A percentile compares a stretch with the other conserved stretches of the same genome.
phyloP scores from a whole-genome alignment of 2,329 filamentous ascomycete species.

The Clarireedia sp. region DNA sequence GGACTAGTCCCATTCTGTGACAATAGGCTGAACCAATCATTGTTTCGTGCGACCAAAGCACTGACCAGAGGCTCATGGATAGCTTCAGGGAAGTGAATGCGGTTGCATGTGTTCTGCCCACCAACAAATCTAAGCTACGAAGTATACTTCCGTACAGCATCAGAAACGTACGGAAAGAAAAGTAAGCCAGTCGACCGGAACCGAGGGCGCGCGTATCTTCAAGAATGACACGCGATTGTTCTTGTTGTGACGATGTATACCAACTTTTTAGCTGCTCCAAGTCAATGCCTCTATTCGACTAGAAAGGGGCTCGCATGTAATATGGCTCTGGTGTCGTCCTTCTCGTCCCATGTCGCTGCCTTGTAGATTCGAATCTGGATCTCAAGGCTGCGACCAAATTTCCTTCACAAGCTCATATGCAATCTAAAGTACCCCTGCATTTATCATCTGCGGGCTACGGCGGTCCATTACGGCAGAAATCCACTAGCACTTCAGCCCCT shows the following conservation, averaged over 20 bases:
- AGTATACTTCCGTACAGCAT: too few species aligned
- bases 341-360: too few species aligned
- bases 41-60: neutral
- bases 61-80: neutral
- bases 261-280: too few species aligned
- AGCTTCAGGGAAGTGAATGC: neutral
- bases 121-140: neutral
- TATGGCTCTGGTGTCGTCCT: too few species aligned
- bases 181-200: too few species aligned
- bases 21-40: neutral
- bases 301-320: too few species aligned
- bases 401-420: neutral
- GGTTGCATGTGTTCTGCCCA: neutral
- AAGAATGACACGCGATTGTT: too few species aligned
- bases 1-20: neutral
- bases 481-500: neutral
- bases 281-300: too few species aligned
- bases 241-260: too few species aligned
- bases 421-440: neutral
- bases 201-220: too few species aligned
- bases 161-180: neutral
- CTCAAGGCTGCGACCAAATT: too few species aligned
- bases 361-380: too few species aligned
- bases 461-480: neutral
- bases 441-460: neutral